Conservation (phyloP, 2,329 filamentous ascomycete species). For the Arthroderma uncinatum region DNA sequence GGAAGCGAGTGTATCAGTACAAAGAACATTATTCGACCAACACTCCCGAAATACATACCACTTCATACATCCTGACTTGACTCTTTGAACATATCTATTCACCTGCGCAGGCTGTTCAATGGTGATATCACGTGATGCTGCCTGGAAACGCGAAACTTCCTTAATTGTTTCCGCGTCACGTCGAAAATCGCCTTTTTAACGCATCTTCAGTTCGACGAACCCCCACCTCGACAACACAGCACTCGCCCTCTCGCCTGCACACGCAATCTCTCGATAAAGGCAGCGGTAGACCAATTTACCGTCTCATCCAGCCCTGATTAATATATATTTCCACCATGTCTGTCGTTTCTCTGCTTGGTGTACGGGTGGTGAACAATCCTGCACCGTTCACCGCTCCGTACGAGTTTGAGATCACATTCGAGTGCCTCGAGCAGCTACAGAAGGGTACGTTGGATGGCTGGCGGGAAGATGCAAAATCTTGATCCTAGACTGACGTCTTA, state of each 20-base stretch:
- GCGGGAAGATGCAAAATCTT: neutral
- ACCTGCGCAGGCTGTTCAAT: too few relatives aligned
- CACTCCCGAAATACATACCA: too few relatives aligned
- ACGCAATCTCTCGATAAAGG: neutral
- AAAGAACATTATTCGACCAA: too few relatives aligned
- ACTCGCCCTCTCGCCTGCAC: neutral
- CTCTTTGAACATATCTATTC: too few relatives aligned
- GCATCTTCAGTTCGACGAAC: neutral
- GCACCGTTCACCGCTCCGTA: conserved; percentile 87
- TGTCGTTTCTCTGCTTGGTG: conserved; percentile 87
- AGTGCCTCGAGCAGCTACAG: conserved; percentile 86
- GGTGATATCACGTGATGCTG: too few relatives aligned
- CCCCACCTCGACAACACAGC: neutral
- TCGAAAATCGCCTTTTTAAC: neutral
- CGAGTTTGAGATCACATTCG: conserved; percentile 97
- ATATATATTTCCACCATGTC: conserved; percentile 52
- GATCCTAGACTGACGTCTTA: conserved; percentile 4
- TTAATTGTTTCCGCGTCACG: conserved; percentile 1
- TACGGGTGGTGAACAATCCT: conserved; percentile 95
- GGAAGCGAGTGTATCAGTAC: too few relatives aligned
- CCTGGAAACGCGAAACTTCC: neutral
- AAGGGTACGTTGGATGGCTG: conserved; percentile 51
- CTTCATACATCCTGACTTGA: too few relatives aligned
- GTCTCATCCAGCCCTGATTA: neutral
- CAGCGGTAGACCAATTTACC: neutral